phyloP scores from a whole-genome alignment of 371 early-diverging fungal species.

The Saksenaea vasiformis region DNA sequence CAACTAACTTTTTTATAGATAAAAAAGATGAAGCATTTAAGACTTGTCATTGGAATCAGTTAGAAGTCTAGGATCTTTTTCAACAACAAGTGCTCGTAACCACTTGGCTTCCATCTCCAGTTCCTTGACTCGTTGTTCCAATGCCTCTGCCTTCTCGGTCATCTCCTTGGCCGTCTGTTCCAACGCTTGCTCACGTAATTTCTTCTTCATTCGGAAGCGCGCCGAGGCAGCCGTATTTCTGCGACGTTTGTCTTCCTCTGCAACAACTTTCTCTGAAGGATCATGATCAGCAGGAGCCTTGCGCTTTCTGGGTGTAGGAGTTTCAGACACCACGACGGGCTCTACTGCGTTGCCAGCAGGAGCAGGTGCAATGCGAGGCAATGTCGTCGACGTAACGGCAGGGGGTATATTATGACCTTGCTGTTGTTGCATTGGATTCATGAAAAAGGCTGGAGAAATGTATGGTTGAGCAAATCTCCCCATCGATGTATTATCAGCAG shows the following conservation, averaged over 20 bases:
- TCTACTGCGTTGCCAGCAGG: constrained; percentile 18
- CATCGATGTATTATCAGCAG: neutral
- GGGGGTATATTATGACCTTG: constrained; percentile 13
- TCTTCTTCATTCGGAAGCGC: constrained; percentile 94
- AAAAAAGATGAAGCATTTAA: neutral
- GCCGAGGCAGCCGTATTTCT: constrained; percentile 96
- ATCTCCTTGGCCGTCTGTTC: constrained; percentile 84
- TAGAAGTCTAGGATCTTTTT: constrained; percentile 63
- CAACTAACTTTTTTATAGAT: neutral
- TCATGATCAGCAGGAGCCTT: constrained; percentile 10
- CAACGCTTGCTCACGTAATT: constrained; percentile 81
- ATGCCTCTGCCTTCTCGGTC: constrained; percentile 68
- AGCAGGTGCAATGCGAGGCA: constrained; percentile 45
- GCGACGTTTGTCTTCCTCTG: constrained; percentile 86
- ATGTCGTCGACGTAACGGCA: neutral
- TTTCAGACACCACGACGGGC: neutral
- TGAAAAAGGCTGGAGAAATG: neutral
- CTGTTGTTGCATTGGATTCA: constrained; percentile 13
- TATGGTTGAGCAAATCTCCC: neutral
- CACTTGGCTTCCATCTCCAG: constrained; percentile 92
- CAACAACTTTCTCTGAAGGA: constrained; percentile 21
- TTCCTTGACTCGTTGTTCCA: constrained; percentile 78
- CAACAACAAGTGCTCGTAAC: constrained; percentile 84
- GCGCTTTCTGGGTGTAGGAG: constrained; percentile 3
- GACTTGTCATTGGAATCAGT: neutral